Evolutionary conservation across 2,329 filamentous ascomycete genomes (phyloP).

Genomic region (Phialocephala sp.): DNA sequence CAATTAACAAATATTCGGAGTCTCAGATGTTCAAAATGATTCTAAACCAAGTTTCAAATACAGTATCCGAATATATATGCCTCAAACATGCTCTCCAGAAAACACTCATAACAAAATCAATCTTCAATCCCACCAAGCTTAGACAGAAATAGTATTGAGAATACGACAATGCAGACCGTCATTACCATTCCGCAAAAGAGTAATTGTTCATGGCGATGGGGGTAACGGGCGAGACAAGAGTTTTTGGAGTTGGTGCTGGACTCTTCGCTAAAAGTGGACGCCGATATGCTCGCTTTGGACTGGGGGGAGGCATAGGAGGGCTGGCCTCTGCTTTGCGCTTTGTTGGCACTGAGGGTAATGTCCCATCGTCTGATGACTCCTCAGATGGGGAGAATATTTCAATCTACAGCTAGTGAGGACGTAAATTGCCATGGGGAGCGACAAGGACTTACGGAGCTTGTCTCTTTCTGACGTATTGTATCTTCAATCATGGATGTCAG

Average conservation of each 20-base stretch:
- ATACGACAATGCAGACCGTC: no score
- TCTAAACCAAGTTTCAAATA: no score
- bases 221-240: neutral
- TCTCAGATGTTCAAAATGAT: no score
- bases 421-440: neutral
- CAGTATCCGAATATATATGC: no score
- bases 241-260: slow-evolving; percentile 1
- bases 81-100: no score
- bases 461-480: neutral
- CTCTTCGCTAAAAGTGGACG: slow-evolving; percentile 3
- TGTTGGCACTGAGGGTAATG: neutral
- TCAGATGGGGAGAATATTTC: neutral
- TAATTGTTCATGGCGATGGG: slow-evolving; percentile 1
- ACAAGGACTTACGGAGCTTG: neutral
- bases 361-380: neutral
- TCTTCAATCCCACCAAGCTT: no score
- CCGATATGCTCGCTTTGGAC: neutral
- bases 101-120: no score
- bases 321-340: neutral
- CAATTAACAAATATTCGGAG: no score
- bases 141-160: no score
- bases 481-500: slow-evolving; percentile 1
- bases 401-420: no score
- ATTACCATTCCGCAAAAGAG: neutral
- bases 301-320: neutral